These are phyloP conservation scores for Mytilinidion resinicola DNA, from an alignment of 495 filamentous ascomycete genomes.

Conservation along the genomic window DNA sequence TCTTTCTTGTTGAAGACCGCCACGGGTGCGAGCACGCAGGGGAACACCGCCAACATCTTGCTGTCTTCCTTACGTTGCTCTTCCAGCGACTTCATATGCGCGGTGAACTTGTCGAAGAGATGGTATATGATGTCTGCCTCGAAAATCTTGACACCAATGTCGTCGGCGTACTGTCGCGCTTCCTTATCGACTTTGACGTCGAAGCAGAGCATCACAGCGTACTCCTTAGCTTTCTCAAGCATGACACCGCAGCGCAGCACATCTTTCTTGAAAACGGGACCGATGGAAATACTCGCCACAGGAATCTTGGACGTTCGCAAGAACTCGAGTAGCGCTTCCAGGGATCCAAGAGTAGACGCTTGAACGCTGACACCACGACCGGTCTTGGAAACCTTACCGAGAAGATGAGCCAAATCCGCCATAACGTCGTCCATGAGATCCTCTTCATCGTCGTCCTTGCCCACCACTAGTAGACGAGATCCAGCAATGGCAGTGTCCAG, in stretches of 20 bases:
- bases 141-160: slow-evolving; percentile 96
- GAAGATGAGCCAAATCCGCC: slow-evolving; percentile 85
- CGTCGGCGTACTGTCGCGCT: slow-evolving; percentile 81
- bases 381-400: slow-evolving; percentile 81
- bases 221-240: slow-evolving; percentile 94
- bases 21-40: slow-evolving; percentile 80
- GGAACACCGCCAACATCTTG: slow-evolving; percentile 93
- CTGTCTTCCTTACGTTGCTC: slow-evolving; percentile 94
- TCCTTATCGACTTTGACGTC: slow-evolving; percentile 99
- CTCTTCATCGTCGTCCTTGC: slow-evolving; percentile 91
- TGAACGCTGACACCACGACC: slow-evolving; percentile 94
- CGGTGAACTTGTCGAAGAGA: slow-evolving; percentile 92
- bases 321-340: slow-evolving; percentile 97
- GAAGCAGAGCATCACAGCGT: slow-evolving; percentile 98
- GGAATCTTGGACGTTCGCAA: slow-evolving; percentile 90
- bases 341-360: slow-evolving; percentile 92
- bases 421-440: slow-evolving; percentile 96
- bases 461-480: slow-evolving; percentile 87
- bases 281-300: slow-evolving; percentile 94
- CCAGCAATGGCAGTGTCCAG: slow-evolving; percentile 96
- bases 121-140: slow-evolving; percentile 99
- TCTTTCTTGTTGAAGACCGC: slow-evolving; percentile 98
- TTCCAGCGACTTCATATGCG: slow-evolving; percentile 77
- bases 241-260: slow-evolving; percentile 94
- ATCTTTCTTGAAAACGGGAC: slow-evolving; percentile 96